A percentile compares a stretch with the other conserved stretches of the same genome.
Evolutionary conservation across 169 alveolate species (phyloP).

Genomic region (Theileria parva): DNA sequence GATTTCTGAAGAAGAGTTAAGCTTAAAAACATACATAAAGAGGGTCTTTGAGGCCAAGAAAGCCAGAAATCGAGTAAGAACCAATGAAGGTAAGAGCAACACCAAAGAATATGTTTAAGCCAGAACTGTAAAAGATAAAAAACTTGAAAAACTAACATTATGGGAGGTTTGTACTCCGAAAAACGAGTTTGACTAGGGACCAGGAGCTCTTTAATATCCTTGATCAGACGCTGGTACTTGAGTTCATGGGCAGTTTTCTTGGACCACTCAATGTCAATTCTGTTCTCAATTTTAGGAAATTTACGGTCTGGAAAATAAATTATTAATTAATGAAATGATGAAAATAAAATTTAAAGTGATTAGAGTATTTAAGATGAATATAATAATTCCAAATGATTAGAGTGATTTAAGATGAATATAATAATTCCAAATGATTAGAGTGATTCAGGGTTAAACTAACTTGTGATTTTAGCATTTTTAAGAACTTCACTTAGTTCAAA

Average conservation of each 20-base stretch:
- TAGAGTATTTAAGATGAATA: too few relatives aligned
- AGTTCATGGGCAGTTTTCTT: constrained; percentile 47
- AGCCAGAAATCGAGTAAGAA: constrained; percentile 56
- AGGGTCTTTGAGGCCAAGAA: constrained; percentile 43
- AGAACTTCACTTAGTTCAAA: constrained; percentile 42
- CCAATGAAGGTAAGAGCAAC: constrained; percentile 65
- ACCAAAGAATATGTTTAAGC: constrained; percentile 53
- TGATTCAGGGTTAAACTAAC: background rate
- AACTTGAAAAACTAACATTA: constrained; percentile 26
- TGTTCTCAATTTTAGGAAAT: constrained; percentile 1
- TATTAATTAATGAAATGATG: background rate
- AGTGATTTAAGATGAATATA: background rate
- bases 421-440: background rate
- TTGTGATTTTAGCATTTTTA: constrained; percentile 27
- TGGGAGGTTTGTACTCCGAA: constrained; percentile 41
- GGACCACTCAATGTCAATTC: constrained; percentile 29
- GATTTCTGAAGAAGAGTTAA: constrained; percentile 25
- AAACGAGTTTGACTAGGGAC: background rate
- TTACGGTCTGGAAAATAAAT: constrained; percentile 26
- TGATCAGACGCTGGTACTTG: constrained; percentile 51
- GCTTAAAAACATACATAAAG: constrained; percentile 17
- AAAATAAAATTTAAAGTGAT: too few relatives aligned
- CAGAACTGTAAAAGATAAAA: constrained; percentile 25
- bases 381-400: too few relatives aligned
- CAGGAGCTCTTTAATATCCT: constrained; percentile 29